Conservation (phyloP, 371 early-diverging fungal genomes). For the Quaeritorhiza haematococci region DNA sequence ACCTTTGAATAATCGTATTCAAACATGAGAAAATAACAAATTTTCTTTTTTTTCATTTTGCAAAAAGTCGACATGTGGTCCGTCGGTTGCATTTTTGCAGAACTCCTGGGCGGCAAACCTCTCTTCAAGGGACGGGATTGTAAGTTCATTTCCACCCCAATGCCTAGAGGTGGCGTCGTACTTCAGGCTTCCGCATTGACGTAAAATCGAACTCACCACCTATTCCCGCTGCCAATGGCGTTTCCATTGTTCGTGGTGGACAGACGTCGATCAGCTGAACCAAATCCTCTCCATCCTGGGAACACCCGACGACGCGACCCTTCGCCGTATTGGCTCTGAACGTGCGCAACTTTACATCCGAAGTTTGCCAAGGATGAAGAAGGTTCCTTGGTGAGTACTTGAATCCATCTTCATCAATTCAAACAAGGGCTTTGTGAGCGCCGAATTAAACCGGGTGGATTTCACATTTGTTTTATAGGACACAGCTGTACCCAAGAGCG, state of each 20-base stretch:
- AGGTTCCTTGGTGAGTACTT: conserved; percentile 83
- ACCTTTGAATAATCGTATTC: background rate
- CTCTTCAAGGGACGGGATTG: conserved; percentile 96
- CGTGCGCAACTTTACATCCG: conserved; percentile 94
- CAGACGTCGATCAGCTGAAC: conserved; percentile 96
- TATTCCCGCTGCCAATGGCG: background rate
- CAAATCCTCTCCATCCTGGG: conserved; percentile 95
- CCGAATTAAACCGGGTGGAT: too few species aligned
- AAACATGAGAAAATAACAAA: background rate
- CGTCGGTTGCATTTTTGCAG: conserved; percentile 98
- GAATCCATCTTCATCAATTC: conserved; percentile 16
- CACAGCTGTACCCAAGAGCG: conserved; percentile 61
- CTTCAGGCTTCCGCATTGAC: too few species aligned
- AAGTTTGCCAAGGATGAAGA: conserved; percentile 79
- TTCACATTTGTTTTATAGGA: too few species aligned
- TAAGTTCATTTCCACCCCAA: conserved; percentile 38
- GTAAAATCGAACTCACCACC: background rate
- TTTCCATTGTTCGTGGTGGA: background rate
- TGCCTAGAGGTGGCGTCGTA: too few species aligned
- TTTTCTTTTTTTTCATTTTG: background rate
- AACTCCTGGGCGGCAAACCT: conserved; percentile 93
- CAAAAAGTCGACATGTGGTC: conserved; percentile 95
- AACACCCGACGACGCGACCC: conserved; percentile 92
- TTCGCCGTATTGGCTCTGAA: conserved; percentile 74
- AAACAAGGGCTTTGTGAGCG: too few species aligned